Evolutionary conservation across 2,329 filamentous ascomycete species (phyloP).

Genomic region (Zelopaecilomyces penicillatus): DNA sequence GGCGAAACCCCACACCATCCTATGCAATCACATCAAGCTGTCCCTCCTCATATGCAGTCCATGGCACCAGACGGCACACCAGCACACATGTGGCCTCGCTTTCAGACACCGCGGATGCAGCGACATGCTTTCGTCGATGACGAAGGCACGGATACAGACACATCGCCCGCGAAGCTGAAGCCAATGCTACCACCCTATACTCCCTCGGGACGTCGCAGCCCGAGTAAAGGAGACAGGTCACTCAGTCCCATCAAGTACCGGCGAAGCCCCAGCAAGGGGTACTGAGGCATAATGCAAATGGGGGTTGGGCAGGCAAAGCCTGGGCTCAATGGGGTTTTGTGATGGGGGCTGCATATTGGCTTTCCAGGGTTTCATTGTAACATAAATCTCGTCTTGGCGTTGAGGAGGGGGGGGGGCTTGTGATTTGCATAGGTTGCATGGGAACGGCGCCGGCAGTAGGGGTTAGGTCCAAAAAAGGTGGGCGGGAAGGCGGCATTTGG

Average conservation of each 20-base stretch:
- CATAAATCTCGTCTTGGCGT: too few species aligned
- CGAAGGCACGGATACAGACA: conserved; percentile 45
- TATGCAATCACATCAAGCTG: conserved; percentile 10
- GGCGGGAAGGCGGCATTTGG: too few species aligned
- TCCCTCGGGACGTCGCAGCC: conserved; percentile 38
- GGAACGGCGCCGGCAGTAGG: too few species aligned
- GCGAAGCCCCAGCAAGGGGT: conserved; percentile 31
- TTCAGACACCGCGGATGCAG: conserved; percentile 39
- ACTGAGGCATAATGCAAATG: background rate
- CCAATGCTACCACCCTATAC: conserved; percentile 37
- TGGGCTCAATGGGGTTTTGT: too few species aligned
- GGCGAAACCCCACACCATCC: background rate
- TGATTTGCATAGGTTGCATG: too few species aligned
- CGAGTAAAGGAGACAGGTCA: conserved; percentile 40
- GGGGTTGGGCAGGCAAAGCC: too few species aligned
- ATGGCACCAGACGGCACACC: conserved; percentile 26
- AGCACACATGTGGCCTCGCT: conserved; percentile 42
- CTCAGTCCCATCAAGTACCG: conserved; percentile 39
- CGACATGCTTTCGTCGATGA: conserved; percentile 32
- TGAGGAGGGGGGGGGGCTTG: too few species aligned
- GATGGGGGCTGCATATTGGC: too few species aligned
- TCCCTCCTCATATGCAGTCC: conserved; percentile 11
- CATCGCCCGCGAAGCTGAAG: conserved; percentile 35
- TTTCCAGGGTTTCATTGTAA: too few species aligned
- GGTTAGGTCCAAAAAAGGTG: too few species aligned